A percentile compares a stretch with the other conserved stretches of the same genome.
Conservation (phyloP, 2,329 filamentous ascomycete genomes). For the Furcasterigmium sp. region DNA sequence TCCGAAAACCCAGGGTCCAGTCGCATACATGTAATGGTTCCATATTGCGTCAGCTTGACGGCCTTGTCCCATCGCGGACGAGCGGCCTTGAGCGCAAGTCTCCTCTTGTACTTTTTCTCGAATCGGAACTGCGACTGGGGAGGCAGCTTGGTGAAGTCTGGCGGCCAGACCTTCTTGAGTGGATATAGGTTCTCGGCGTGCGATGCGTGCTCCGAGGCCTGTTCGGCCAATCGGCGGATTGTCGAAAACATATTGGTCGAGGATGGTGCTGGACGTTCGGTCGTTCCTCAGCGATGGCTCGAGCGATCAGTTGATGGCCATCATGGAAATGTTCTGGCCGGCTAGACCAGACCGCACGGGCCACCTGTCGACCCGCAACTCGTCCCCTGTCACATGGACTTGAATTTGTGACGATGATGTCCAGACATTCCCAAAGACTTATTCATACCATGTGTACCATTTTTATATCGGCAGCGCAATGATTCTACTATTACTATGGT, state of each 20-base stretch:
- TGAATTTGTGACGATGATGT: too few relatives aligned
- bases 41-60: constrained; percentile 60
- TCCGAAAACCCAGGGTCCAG: neutral
- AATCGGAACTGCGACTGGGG: constrained; percentile 71
- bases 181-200: constrained; percentile 46
- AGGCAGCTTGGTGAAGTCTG: constrained; percentile 66
- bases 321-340: too few relatives aligned
- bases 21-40: constrained; percentile 48
- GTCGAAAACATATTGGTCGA: constrained; percentile 27
- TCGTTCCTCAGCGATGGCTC: too few relatives aligned
- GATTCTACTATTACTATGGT: too few relatives aligned
- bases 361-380: too few relatives aligned
- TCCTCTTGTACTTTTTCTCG: constrained; percentile 72
- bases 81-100: constrained; percentile 55
- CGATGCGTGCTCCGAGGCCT: constrained; percentile 10
- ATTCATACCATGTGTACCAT: too few relatives aligned
- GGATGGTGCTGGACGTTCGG: neutral
- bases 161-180: constrained; percentile 72
- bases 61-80: constrained; percentile 61
- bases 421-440: too few relatives aligned
- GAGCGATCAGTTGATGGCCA: too few relatives aligned
- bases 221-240: constrained; percentile 21
- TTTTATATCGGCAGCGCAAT: too few relatives aligned
- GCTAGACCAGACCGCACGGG: too few relatives aligned
- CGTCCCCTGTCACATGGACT: too few relatives aligned